These are phyloP conservation scores for Oxyria digyna DNA, from an alignment of 148 eudicot species.

Conservation along the genomic window DNA sequence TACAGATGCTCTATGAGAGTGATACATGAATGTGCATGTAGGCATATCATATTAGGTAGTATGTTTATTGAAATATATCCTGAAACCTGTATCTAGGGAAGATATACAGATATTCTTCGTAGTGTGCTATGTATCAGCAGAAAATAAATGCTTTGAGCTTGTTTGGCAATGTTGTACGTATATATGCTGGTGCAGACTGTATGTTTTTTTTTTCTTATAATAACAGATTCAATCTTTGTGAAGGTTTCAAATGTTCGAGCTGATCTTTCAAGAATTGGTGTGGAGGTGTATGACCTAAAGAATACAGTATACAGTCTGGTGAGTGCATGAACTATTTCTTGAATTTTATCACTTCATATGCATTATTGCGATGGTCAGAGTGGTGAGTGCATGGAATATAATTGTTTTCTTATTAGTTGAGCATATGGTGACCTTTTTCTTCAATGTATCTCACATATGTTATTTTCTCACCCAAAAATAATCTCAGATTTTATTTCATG, in stretches of 20 bases:
- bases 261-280: constrained; percentile 47
- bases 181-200: neutral
- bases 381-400: neutral
- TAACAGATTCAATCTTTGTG: constrained; percentile 14
- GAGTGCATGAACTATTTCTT: constrained; percentile 18
- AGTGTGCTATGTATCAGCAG: neutral
- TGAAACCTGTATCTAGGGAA: neutral
- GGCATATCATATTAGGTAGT: neutral
- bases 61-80: neutral
- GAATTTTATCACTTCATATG: neutral
- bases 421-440: neutral
- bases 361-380: neutral
- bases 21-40: neutral
- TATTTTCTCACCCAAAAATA: too few relatives aligned
- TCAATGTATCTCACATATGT: too few relatives aligned
- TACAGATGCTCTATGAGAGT: neutral
- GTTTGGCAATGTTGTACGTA: neutral
- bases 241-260: constrained; percentile 60
- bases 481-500: too few relatives aligned
- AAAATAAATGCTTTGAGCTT: neutral
- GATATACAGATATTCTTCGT: neutral
- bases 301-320: constrained; percentile 62
- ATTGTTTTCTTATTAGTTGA: neutral
- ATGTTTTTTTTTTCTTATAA: neutral
- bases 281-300: constrained; percentile 39